A percentile compares a stretch with the other conserved stretches of the same genome.
These are phyloP conservation scores for Corinectria fuckeliana DNA, from an alignment of 2,329 filamentous ascomycete genomes.

Conservation along the genomic window DNA sequence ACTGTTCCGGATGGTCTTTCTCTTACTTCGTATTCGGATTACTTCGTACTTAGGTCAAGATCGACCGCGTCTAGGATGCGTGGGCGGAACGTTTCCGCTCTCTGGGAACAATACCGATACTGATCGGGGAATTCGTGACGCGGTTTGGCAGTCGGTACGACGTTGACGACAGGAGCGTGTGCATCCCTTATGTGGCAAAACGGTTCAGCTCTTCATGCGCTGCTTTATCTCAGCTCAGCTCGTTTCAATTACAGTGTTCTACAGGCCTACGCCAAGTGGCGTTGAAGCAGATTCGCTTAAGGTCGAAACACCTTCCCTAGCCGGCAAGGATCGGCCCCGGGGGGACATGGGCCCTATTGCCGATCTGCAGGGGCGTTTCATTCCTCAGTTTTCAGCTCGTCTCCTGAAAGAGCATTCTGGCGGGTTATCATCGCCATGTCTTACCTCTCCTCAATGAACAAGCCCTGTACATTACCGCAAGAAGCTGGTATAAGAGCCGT, in stretches of 20 bases:
- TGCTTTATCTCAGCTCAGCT: neutral
- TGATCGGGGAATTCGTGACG: neutral
- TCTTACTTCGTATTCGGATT: neutral
- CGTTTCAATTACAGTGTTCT: conserved; percentile 7
- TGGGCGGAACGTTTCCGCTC: neutral
- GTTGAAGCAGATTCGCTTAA: neutral
- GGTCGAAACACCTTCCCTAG: neutral
- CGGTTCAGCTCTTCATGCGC: neutral
- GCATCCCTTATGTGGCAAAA: neutral
- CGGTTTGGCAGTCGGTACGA: neutral
- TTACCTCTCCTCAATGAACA: neutral
- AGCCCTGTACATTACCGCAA: neutral
- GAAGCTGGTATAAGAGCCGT: neutral
- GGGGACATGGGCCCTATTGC: neutral
- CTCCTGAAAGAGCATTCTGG: neutral
- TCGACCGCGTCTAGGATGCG: neutral
- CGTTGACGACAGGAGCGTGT: neutral
- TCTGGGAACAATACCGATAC: neutral
- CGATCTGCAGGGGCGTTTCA: neutral
- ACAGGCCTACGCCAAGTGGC: neutral
- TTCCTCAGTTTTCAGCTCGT: conserved; percentile 14
- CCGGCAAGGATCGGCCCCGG: neutral
- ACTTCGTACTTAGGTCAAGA: neutral
- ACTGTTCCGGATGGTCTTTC: neutral
- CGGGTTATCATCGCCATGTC: neutral